Evolutionary conservation across 352 stramenopile species (phyloP).

Genomic region (Pythium aristosporum): DNA sequence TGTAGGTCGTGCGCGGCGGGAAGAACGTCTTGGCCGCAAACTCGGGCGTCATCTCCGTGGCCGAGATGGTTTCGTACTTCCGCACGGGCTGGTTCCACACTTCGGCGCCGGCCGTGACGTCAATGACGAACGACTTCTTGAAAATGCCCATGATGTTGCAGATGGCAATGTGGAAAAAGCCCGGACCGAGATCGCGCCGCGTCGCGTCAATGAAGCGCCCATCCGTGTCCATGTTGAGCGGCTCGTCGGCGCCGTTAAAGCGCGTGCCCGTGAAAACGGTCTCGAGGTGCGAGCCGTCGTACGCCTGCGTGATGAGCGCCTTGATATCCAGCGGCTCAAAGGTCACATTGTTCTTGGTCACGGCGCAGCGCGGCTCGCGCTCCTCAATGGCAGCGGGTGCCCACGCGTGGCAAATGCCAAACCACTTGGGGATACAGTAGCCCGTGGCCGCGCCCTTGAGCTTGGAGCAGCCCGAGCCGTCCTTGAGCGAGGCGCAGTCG

Average conservation of each 20-base stretch:
- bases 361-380: constrained; percentile 3
- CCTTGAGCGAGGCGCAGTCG: constrained; percentile 5
- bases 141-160: constrained; percentile 47
- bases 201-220: constrained; percentile 38
- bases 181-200: constrained; percentile 47
- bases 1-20: constrained; percentile 28
- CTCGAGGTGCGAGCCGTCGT: constrained; percentile 26
- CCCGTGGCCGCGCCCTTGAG: not conserved
- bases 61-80: constrained; percentile 36
- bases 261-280: constrained; percentile 44
- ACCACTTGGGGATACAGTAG: constrained; percentile 12
- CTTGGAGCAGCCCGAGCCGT: constrained; percentile 2
- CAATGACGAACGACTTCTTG: constrained; percentile 36
- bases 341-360: constrained; percentile 40
- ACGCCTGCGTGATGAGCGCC: constrained; percentile 22
- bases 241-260: constrained; percentile 27
- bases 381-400: constrained; percentile 13
- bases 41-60: constrained; percentile 33
- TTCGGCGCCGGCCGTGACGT: constrained; percentile 31
- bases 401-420: constrained; percentile 20
- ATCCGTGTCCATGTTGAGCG: constrained; percentile 34
- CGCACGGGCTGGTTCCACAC: constrained; percentile 66
- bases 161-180: constrained; percentile 24
- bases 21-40: constrained; percentile 24
- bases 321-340: constrained; percentile 30